Evolutionary conservation across 345 rosid species (phyloP).

Genomic region (Syzygium aromaticum): DNA sequence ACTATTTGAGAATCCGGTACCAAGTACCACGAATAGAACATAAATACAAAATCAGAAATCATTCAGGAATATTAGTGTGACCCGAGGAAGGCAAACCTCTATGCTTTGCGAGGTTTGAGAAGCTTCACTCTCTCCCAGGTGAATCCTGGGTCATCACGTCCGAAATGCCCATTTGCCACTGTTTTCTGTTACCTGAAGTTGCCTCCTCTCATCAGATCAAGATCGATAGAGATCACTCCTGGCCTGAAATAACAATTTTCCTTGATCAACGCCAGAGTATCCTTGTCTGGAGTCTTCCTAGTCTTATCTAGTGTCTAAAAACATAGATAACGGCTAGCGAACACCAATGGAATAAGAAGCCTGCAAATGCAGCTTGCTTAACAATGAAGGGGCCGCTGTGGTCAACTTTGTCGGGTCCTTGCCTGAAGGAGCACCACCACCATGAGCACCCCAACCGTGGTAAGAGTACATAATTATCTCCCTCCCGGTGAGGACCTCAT

Average conservation of each 20-base stretch:
- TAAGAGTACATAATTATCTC: slow-evolving; percentile 10
- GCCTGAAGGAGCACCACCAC: slow-evolving; percentile 19
- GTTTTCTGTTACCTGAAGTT: slow-evolving; percentile 15
- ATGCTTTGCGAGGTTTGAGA: slow-evolving; percentile 13
- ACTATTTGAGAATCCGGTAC: not conserved
- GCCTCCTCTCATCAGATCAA: slow-evolving; percentile 16
- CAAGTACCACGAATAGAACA: not conserved
- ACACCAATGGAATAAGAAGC: slow-evolving; percentile 13
- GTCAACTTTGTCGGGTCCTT: slow-evolving; percentile 16
- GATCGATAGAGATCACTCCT: slow-evolving; percentile 11
- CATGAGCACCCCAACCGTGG: slow-evolving; percentile 14
- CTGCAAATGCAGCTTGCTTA: slow-evolving; percentile 18
- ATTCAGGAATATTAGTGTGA: not conserved
- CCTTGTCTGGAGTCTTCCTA: slow-evolving; percentile 11
- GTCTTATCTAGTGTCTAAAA: slow-evolving; percentile 9
- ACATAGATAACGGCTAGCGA: slow-evolving; percentile 7
- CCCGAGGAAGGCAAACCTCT: not conserved
- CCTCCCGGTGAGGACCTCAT: slow-evolving; percentile 13
- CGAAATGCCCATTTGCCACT: slow-evolving; percentile 18
- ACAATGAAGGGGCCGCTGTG: slow-evolving; percentile 9
- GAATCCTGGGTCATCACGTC: slow-evolving; percentile 12
- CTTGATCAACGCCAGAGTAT: slow-evolving; percentile 8
- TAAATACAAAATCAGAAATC: not conserved
- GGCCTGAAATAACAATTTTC: slow-evolving; percentile 19
- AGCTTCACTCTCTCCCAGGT: slow-evolving; percentile 14